Percentiles rank a stretch among this genome's conserved stretches.
These are phyloP conservation scores for Hygrophorus pudorinus DNA, from an alignment of 768 basidiomycete species.

Conservation along the genomic window DNA sequence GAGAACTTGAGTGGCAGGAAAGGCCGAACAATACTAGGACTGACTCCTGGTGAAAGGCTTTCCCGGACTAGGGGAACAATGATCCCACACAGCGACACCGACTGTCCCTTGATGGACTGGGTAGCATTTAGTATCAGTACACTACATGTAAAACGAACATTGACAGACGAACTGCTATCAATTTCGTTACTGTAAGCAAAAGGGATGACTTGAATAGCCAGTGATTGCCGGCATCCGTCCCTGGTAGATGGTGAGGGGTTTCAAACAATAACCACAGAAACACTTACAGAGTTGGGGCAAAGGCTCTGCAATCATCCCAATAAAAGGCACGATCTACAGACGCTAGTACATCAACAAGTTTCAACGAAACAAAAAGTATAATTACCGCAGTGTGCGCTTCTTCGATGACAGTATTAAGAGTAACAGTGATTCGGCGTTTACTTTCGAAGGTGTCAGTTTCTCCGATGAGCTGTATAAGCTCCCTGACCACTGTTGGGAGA, in stretches of 20 bases:
- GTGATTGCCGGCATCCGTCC: conserved; percentile 58
- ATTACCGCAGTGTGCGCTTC: conserved; percentile 31
- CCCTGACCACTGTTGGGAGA: conserved; percentile 47
- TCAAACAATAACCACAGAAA: background rate
- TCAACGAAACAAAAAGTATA: background rate
- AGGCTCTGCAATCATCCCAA: conserved; percentile 48
- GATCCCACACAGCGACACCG: conserved; percentile 40
- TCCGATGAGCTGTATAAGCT: conserved; percentile 58
- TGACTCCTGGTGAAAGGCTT: conserved; percentile 47
- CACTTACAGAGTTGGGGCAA: conserved; percentile 64
- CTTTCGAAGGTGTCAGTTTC: conserved; percentile 71
- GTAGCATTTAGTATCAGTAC: conserved; percentile 3
- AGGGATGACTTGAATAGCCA: conserved; percentile 65
- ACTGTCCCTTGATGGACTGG: conserved; percentile 60
- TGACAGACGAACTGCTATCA: conserved; percentile 46
- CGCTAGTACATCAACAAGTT: background rate
- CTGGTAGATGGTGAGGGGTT: conserved; percentile 27
- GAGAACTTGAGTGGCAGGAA: conserved; percentile 4
- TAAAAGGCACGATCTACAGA: conserved; percentile 57
- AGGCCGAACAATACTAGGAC: background rate
- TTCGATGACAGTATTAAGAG: conserved; percentile 63
- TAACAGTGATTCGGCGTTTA: conserved; percentile 62
- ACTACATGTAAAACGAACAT: background rate
- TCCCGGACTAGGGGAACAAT: conserved; percentile 58
- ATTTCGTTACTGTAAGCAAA: conserved; percentile 56